Evolutionary conservation across 108 stramenopile species (phyloP), one percentile per base, ranked within the genome.

Genomic region (Ochromonas danica): DNA sequence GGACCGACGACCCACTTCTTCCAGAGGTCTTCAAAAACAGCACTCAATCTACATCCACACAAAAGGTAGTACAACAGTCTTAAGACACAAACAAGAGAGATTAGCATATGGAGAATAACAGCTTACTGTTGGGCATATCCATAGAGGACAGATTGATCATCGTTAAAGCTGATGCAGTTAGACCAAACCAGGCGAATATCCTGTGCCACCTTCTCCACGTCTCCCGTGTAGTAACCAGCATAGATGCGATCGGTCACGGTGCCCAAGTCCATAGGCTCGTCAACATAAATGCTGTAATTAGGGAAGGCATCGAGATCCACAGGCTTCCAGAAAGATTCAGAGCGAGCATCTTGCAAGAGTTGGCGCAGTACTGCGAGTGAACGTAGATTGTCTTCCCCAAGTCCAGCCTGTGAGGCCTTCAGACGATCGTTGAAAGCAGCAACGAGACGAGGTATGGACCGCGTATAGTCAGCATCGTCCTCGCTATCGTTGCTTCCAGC

Each of bases 261-360:
- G 17, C 72, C 72, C 40, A 75, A 36, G 40, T 75, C 72, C 72
- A 75, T 75, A 22, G 67, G 67, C 57, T n/a, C n/a, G 25, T 25
- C 25, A 60, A 60, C n/a, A 60, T 60, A 60, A 25, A 25, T 25
- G 25, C n/a, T 60, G 57, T 25, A 60, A 60, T 60, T 25, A 27
- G 72, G 43, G 10, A 31, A 6, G 14, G 51, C 40, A 31, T 42
- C 31, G 17, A 60, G 10, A 75, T 75, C 72, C 14, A 75, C 72
- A 28, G 72, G 72, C 30, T 75, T 22, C 72, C 72, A 75, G 31
- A 75, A 75, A 14, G 72, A 6, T 36, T 75, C 31, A 27, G n/a
- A 30, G 17, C 51, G 17, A 27, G 6, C 30, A 33, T 75, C 72
- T 28, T 39, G 25, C 28, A 57, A 27, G 22, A 70, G 22, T 31